Base-by-base conservation (phyloP, 768 basidiomycete species). In the Hygrophoropsis aurantiaca region DNA sequence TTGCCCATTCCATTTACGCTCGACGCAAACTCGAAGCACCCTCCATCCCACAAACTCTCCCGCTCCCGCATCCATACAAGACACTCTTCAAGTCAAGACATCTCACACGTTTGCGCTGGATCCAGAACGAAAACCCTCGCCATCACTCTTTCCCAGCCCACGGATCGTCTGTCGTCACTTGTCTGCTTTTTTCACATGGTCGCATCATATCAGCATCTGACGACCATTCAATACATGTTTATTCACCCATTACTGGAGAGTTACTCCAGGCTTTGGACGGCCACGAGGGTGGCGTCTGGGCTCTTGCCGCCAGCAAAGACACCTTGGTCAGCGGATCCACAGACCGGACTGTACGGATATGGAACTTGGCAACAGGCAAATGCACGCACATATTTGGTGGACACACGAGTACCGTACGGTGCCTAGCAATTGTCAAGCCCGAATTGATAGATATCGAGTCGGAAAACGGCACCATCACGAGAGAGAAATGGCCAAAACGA, bases 141-240 rank as follows among this genome's bases (percentile, higher is more conserved):
- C 86, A 89, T 47, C 73, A 85, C 42, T 84, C 85, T 4, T 95
- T 98, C 72, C 78, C 86, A 1, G 94, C 94, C 10, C 90, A 94
- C 56, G 91, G 92, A 1, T 81, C 81, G 37, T 84, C 87, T 19
- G 95, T 97, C 51, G 93, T 99, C 62, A 99, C 95, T 34, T 97
- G 94, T 65, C 82, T 97, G 38, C 81, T 97, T 57, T 91, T 99
- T 72, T 97, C 95, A 41, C 83, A 84, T 50, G 89, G 90, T 24
- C 91, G 94, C 51, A 92, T 99, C 69, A 92, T 99, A 59, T 94
- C 91, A 10, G 94, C 95, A 10, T 95, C 93, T 1, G 95, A 99
- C 66, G 94, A 97, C 67, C 92, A 97, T 58, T 90, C 92, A 3
- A 97, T 98, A 59, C 90, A 94, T 60, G 84, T 99, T 38, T 97